Evolutionary conservation across 345 rosid species (phyloP), one percentile per base, ranked within the genome.

Genomic region (Passiflora organensis): DNA sequence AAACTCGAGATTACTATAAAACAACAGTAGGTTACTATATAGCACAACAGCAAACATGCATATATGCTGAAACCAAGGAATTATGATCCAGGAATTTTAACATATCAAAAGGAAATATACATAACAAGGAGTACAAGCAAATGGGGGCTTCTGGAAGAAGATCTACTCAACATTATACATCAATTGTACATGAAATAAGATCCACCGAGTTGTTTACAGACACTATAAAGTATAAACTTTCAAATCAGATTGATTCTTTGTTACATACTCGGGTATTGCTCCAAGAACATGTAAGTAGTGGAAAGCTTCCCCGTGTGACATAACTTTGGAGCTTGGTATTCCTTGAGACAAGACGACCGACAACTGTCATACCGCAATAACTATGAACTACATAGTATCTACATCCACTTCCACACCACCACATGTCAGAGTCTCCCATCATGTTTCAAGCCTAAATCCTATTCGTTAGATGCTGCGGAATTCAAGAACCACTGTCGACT

Each of bases 401-500:
- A n/a, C n/a, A 51, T 24, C 54, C 39, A 32, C 38, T 32, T 16
- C 38, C 0, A 38, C 20, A 32, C 10, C n/a, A 51, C 54, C 6
- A 17, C 53, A 49, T 25, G 21, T 48, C 58, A 39, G 18, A 50
- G 58, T 46, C 44, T 51, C 52, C 28, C 49, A 22, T 32, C 15
- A 21, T 51, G 6, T 17, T 38, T 34, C 21, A 36, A 56, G 48
- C 48, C 34, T 6, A 55, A n/a, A 23, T 38, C 48, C 58, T 37
- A 50, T 22, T 23, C 23, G 59, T 51, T 51, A 62, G 49, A 68
- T 51, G 48, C 4, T 51, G 10, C 56, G 23, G 44, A 51, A 37
- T 42, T 65, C 62, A 69, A 51, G 76, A 64, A 59, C 66, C 73
- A 10, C 59, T 54, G 6, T 70, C 78, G 1, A 54, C 48, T 58